Base-by-base conservation (phyloP, 176 grass and related monocot species). In the Cenchrus fungigraminus region DNA sequence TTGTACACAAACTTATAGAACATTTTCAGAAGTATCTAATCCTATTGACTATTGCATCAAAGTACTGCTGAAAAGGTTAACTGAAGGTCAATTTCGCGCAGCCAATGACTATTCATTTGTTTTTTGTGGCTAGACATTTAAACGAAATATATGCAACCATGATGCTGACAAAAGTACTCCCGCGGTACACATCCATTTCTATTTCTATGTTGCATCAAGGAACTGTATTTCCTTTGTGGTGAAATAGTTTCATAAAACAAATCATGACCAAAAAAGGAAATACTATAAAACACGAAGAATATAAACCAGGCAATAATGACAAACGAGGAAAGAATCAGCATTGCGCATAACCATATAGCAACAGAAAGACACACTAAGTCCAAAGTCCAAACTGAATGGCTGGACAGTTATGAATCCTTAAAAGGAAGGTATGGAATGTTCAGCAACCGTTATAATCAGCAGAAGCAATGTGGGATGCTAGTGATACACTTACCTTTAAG, bases 131-230 rank as follows among this genome's bases (percentile, higher is more conserved):
- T 56, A 47, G 3, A 20, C n/a, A 28, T 58, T 58, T 77, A 1
- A 67, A 37, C 20, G 9, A 69, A 3, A 57, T 16, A 53, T 1
- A 66, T 44, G 20, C 46, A 28, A 17, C 19, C 17, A 17, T 15
- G 44, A 17, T 16, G 34, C 7, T 14, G 6, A 20, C 4, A n/a
- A 77, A 80, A 47, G 11, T 25, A 29, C 3, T 10, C 32, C 1
- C 4, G 9, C 6, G 65, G 9, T 8, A 60, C 15, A 8, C 7
- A 46, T 46, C 45, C 45, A 6, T 9, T 46, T 46, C 45, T 46
- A 46, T 46, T 78, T 64, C 88, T 85, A 73, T 88, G 76, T 74
- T 92, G 86, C 90, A 86, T 92, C 71, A 79, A 88, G 61, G 20
- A 60, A 51, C 54, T 80, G 68, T 70, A 29, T 64, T 80, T 80